Conservation (phyloP, 1,284 basidiomycete genomes). For the Leccinum holopus region DNA sequence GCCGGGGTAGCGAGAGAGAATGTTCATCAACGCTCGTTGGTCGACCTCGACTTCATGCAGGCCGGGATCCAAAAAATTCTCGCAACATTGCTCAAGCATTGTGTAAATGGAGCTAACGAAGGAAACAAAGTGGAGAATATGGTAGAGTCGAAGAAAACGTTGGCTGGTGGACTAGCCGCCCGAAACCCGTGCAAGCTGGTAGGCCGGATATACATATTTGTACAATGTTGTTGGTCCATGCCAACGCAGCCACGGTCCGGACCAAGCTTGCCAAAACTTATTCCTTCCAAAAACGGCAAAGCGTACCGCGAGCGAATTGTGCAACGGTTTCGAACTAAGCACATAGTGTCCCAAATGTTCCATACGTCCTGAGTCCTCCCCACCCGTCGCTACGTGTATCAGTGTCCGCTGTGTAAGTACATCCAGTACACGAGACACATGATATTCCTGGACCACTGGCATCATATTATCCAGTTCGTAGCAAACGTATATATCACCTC, state of each 20-base stretch:
- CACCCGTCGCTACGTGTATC: not conserved
- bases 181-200: not conserved
- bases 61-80: not conserved
- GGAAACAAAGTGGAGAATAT: not conserved
- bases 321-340: too few relatives aligned
- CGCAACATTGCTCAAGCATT: conserved; percentile 11
- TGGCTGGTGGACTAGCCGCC: not conserved
- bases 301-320: too few relatives aligned
- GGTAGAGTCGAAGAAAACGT: not conserved
- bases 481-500: not conserved
- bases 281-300: too few relatives aligned
- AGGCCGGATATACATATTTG: not conserved
- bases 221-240: conserved; percentile 14
- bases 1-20: conserved; percentile 26
- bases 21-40: conserved; percentile 19
- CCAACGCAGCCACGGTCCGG: not conserved
- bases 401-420: not conserved
- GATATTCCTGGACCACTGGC: not conserved
- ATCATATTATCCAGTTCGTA: not conserved
- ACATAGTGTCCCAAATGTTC: not conserved
- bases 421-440: not conserved
- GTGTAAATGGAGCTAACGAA: not conserved
- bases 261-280: not conserved
- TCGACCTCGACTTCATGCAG: conserved; percentile 21
- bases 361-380: not conserved